Evolutionary conservation across 352 stramenopile genomes (phyloP).

Genomic region (Peronospora farinosa): DNA sequence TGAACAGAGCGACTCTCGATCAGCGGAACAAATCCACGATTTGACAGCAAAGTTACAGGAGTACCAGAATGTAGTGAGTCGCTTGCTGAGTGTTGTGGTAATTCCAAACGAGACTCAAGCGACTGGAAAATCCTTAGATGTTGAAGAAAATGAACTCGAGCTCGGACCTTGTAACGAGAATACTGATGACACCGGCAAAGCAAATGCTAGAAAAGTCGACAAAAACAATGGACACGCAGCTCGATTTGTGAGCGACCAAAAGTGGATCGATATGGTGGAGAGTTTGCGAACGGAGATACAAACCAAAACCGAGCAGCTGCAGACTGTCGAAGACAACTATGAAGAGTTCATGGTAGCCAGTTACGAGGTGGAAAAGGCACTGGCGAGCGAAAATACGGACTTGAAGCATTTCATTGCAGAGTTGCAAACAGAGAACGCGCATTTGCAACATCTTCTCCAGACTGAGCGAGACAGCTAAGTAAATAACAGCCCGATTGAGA

Average conservation of each 20-base stretch:
- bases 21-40: not conserved
- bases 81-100: slow-evolving; percentile 2
- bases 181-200: not conserved
- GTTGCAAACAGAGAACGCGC: slow-evolving; percentile 8
- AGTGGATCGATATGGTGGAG: slow-evolving; percentile 38
- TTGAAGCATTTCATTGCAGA: slow-evolving; percentile 7
- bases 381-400: slow-evolving; percentile 7
- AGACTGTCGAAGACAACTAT: slow-evolving; percentile 7
- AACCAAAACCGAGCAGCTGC: slow-evolving; percentile 40
- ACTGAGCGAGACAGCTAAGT: not conserved
- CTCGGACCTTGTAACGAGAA: not conserved
- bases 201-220: not conserved
- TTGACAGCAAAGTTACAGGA: slow-evolving; percentile 5
- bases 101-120: not conserved
- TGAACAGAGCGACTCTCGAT: not conserved
- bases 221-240: not conserved
- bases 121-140: not conserved
- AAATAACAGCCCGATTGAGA: not conserved
- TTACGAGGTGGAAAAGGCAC: slow-evolving; percentile 12
- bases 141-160: not conserved
- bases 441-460: not conserved
- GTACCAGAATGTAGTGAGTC: slow-evolving; percentile 10
- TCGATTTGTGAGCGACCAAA: not conserved
- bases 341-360: slow-evolving; percentile 13
- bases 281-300: slow-evolving; percentile 56